phyloP scores from a whole-genome alignment of 2,329 filamentous ascomycete genomes.

The Nigrospora osmanthi region DNA sequence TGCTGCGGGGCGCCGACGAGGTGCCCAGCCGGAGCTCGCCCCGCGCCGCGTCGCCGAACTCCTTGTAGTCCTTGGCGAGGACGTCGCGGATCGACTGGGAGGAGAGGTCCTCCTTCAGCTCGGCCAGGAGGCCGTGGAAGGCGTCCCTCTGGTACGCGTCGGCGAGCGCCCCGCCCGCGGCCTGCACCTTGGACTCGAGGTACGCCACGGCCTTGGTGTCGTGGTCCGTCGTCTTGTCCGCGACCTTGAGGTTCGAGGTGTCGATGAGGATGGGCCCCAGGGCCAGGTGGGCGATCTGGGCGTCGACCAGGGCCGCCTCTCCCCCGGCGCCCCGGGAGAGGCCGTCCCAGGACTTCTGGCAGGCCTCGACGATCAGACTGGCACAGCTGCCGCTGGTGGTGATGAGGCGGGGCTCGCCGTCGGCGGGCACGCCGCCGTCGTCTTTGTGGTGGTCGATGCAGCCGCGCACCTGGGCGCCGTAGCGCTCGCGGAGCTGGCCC shows the following conservation, averaged over 20 bases:
- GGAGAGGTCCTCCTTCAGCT: slow-evolving; percentile 62
- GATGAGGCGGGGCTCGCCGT: slow-evolving; percentile 50
- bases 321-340: slow-evolving; percentile 30
- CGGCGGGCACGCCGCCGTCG: slow-evolving; percentile 44
- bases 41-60: slow-evolving; percentile 50
- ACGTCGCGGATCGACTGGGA: slow-evolving; percentile 56
- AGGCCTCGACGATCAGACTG: slow-evolving; percentile 59
- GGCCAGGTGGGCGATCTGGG: slow-evolving; percentile 57
- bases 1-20: slow-evolving; percentile 53
- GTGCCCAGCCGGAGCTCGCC: slow-evolving; percentile 51
- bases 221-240: slow-evolving; percentile 55
- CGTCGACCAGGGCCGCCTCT: slow-evolving; percentile 32
- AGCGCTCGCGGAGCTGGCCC: slow-evolving; percentile 48
- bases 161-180: not conserved
- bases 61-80: slow-evolving; percentile 77
- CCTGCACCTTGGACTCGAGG: slow-evolving; percentile 40
- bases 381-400: slow-evolving; percentile 64
- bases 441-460: slow-evolving; percentile 77
- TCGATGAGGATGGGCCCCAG: slow-evolving; percentile 68
- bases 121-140: slow-evolving; percentile 53
- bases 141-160: slow-evolving; percentile 39
- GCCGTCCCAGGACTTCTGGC: slow-evolving; percentile 48
- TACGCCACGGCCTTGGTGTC: slow-evolving; percentile 52
- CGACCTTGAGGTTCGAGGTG: slow-evolving; percentile 54
- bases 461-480: slow-evolving; percentile 46